These are phyloP conservation scores for Cladosporium velox DNA, from an alignment of 2,329 filamentous ascomycete genomes.

Conservation along the genomic window DNA sequence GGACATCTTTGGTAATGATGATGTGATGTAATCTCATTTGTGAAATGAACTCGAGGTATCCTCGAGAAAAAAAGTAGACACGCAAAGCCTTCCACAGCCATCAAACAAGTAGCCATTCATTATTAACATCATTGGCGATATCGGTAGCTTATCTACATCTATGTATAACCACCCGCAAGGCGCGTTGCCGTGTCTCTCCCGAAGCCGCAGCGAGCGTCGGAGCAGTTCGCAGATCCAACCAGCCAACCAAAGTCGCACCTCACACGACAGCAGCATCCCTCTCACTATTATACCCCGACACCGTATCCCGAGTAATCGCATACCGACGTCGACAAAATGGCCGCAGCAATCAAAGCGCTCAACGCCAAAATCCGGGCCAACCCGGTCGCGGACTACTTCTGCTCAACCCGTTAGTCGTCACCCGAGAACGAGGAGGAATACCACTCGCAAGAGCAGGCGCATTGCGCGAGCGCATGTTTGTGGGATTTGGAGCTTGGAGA, in stretches of 20 bases:
- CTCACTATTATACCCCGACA: slow-evolving; percentile 10
- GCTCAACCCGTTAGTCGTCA: slow-evolving; percentile 53
- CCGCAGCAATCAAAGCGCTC: slow-evolving; percentile 55
- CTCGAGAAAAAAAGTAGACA: background rate
- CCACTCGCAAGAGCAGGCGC: background rate
- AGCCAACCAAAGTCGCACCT: slow-evolving; percentile 10
- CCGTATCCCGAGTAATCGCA: slow-evolving; percentile 15
- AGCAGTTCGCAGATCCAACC: slow-evolving; percentile 12
- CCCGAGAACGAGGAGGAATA: slow-evolving; percentile 18
- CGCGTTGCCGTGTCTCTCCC: slow-evolving; percentile 4
- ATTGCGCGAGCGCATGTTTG: background rate
- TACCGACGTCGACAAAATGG: slow-evolving; percentile 42
- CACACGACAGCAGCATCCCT: slow-evolving; percentile 10
- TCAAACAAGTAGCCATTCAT: background rate
- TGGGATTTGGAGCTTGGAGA: background rate
- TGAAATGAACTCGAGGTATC: background rate
- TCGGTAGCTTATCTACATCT: background rate
- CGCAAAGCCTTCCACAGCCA: background rate
- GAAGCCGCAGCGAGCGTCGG: slow-evolving; percentile 13
- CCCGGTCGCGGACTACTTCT: slow-evolving; percentile 54
- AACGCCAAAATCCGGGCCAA: slow-evolving; percentile 56
- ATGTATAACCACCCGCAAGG: background rate
- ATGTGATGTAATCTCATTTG: background rate
- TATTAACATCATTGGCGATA: background rate
- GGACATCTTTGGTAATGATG: background rate